These are phyloP conservation scores for Ottelia alismoides DNA, from an alignment of 106 monocot species.

Conservation along the genomic window DNA sequence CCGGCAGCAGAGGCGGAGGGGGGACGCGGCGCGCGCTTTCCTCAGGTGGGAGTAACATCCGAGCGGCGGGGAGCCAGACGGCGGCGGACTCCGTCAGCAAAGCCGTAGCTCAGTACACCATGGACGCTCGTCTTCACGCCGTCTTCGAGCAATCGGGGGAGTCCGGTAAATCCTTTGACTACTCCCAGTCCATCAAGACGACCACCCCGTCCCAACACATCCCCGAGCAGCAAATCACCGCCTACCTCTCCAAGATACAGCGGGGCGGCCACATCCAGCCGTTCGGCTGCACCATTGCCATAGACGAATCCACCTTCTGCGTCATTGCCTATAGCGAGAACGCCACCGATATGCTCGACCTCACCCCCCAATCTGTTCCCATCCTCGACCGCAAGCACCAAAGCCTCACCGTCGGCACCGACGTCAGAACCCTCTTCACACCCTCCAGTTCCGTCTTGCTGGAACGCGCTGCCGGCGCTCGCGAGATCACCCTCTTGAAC, in stretches of 20 bases:
- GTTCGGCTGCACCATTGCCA: slow-evolving; percentile 74
- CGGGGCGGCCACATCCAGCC: slow-evolving; percentile 91
- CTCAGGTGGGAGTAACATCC: slow-evolving; percentile 17
- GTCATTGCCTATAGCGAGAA: slow-evolving; percentile 74
- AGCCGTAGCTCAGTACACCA: slow-evolving; percentile 76
- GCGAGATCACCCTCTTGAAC: slow-evolving; percentile 81
- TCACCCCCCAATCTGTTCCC: slow-evolving; percentile 55
- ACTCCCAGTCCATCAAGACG: slow-evolving; percentile 34
- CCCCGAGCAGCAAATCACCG: slow-evolving; percentile 59
- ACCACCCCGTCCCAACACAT: slow-evolving; percentile 6
- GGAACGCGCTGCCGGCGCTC: slow-evolving; percentile 52
- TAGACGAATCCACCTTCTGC: slow-evolving; percentile 48
- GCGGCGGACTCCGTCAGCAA: slow-evolving; percentile 30
- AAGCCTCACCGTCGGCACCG: slow-evolving; percentile 39
- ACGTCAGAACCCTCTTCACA: slow-evolving; percentile 69
- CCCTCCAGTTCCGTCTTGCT: slow-evolving; percentile 39
- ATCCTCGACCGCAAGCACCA: slow-evolving; percentile 17
- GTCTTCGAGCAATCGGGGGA: slow-evolving; percentile 83
- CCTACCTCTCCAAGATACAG: slow-evolving; percentile 85
- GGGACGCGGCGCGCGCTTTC: slow-evolving; percentile 1
- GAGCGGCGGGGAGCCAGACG: slow-evolving; percentile 1
- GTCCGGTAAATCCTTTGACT: slow-evolving; percentile 55
- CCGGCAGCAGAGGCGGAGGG: slow-evolving; percentile 20
- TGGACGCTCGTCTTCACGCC: slow-evolving; percentile 81
- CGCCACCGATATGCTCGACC: slow-evolving; percentile 65